Base-by-base conservation (phyloP, 208 protist species). In the Phytomonas sp. region DNA sequence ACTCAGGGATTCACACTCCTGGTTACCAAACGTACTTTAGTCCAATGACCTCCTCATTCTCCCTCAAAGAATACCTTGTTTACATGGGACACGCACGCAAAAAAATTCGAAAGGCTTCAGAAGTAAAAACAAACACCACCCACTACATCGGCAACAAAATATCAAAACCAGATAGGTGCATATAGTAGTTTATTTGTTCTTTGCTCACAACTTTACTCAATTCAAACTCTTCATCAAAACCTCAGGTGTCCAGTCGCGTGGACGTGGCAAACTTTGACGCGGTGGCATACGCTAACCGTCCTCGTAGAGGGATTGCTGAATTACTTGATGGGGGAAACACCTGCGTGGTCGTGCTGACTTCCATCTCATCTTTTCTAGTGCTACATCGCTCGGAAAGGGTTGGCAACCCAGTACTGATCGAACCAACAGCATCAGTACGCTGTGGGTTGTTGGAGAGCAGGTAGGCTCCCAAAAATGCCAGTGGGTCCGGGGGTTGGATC, bases 401-500 rank as follows among this genome's bases (percentile, higher is more conserved):
- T 51, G 40, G 13, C 7, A 4, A 51, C 4, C 20, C 40, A 51
- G 3, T 51, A 51, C 20, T 51, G 20, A 15, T 3, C 6, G 36
- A 9, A 15, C 13, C 40, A 51, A 15, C 40, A 51, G 9, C 20
- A 17, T 17, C 20, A 6, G 40, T 15, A 51, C 75, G 66, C 75
- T 96, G 91, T 51, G 91, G 91, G 72, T 96, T 96, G 78, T 93
- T 96, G 69, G 66, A 78, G 56, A 94, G 62, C 40, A 96, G 63
- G 72, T 91, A 96, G 31, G 88, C 87, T 9, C 82, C 91, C 20
- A 96, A 73, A 73, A 94, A 96, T 23, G 85, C 87, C 33, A 96
- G 74, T 20, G 91, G 81, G 76, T 96, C 91, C 13, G 74, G 72
- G 26, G 91, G 91, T 3, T 85, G 88, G 0, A 70, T 76, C 60